A percentile compares a stretch with the other conserved stretches of the same genome.
phyloP scores from a whole-genome alignment of 306 rosid species.

The Castanea mollissima region DNA sequence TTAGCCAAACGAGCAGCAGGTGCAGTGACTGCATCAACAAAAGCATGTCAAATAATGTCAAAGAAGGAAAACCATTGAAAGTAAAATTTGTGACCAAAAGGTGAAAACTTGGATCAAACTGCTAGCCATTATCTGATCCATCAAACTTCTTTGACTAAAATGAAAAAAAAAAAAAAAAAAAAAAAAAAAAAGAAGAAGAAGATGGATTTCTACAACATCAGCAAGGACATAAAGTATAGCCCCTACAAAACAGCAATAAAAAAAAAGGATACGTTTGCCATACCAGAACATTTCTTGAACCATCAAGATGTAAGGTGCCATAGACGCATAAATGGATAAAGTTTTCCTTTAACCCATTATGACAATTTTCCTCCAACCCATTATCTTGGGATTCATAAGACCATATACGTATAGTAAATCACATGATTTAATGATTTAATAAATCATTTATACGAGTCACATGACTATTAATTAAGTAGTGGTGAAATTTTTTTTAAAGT shows the following conservation, averaged over 20 bases:
- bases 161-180: too few relatives aligned
- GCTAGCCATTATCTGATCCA: background rate
- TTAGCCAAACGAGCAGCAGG: constrained; percentile 60
- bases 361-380: too few relatives aligned
- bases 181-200: background rate
- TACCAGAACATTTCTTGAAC: background rate
- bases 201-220: background rate
- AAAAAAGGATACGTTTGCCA: background rate
- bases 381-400: too few relatives aligned
- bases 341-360: too few relatives aligned
- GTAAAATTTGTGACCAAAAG: background rate
- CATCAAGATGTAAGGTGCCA: background rate
- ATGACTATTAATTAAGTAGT: too few relatives aligned
- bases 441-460: too few relatives aligned
- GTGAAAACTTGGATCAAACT: background rate
- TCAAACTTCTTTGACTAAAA: background rate
- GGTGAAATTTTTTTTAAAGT: too few relatives aligned
- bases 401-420: too few relatives aligned
- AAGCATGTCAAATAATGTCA: constrained; percentile 1
- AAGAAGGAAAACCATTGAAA: background rate
- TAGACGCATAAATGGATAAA: background rate
- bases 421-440: too few relatives aligned
- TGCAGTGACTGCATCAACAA: constrained; percentile 38
- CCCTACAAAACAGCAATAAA: background rate
- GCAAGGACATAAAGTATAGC: background rate